Percentiles rank a stretch among this genome's conserved stretches.
phyloP scores from a whole-genome alignment of 2,329 filamentous ascomycete genomes.

The Sporothrix brasiliensis region DNA sequence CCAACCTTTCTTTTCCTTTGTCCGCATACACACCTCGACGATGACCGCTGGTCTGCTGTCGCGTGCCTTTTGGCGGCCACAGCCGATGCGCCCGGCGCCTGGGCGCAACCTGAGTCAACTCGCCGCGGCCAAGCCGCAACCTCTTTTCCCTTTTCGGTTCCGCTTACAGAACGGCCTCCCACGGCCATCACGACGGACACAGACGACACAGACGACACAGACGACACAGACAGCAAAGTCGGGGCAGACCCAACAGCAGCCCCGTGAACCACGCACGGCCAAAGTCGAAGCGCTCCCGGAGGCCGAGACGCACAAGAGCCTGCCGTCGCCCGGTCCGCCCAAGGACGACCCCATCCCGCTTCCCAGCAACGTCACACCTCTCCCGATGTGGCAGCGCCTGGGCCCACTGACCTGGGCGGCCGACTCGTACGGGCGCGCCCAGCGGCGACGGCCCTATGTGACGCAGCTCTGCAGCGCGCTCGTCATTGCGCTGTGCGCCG shows the following conservation, averaged over 20 bases:
- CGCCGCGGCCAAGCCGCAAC: neutral
- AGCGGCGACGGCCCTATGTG: conserved; percentile 71
- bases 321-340: conserved; percentile 35
- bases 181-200: conserved; percentile 7
- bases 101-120: conserved; percentile 27
- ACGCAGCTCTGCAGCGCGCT: conserved; percentile 78
- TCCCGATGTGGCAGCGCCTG: conserved; percentile 59
- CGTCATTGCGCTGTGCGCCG: conserved; percentile 76
- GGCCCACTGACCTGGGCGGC: conserved; percentile 59
- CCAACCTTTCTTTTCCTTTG: neutral
- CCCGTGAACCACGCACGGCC: neutral
- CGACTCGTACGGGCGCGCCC: conserved; percentile 68
- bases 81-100: conserved; percentile 22
- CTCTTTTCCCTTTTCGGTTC: neutral
- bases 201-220: neutral
- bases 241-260: neutral
- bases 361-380: conserved; percentile 47
- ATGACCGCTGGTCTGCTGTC: conserved; percentile 29
- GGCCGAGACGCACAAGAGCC: conserved; percentile 24
- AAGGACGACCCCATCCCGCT: conserved; percentile 48
- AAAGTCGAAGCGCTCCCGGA: neutral
- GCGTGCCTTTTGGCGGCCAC: conserved; percentile 28
- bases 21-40: neutral
- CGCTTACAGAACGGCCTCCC: neutral
- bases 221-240: neutral